Conservation (phyloP, 2,329 filamentous ascomycete species). For the Trichoderma atroviride region DNA sequence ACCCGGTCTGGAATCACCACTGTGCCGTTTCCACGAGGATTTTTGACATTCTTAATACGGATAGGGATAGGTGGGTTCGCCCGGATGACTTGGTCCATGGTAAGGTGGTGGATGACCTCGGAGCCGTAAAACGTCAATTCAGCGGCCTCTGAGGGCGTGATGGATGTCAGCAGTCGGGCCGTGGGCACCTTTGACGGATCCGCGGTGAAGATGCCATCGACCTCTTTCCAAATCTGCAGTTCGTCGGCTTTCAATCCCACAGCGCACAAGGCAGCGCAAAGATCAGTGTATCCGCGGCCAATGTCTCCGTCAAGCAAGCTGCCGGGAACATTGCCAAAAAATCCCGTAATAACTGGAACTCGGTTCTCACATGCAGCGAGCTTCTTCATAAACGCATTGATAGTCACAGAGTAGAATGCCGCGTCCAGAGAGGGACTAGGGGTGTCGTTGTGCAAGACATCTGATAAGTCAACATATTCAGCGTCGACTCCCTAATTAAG, state of each 20-base stretch:
- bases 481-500: slow-evolving; percentile 69
- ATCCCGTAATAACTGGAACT: slow-evolving; percentile 84
- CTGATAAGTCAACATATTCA: slow-evolving; percentile 86
- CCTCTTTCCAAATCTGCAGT: slow-evolving; percentile 98
- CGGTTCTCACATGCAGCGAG: slow-evolving; percentile 66
- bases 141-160: slow-evolving; percentile 92
- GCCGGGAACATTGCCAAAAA: slow-evolving; percentile 91
- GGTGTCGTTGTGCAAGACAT: slow-evolving; percentile 71
- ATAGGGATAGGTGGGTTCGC: slow-evolving; percentile 79
- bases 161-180: slow-evolving; percentile 81
- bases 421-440: slow-evolving; percentile 59
- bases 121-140: slow-evolving; percentile 94
- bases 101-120: slow-evolving; percentile 97
- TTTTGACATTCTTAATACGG: slow-evolving; percentile 91
- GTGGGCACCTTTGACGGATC: slow-evolving; percentile 92
- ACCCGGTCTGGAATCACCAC: slow-evolving; percentile 77
- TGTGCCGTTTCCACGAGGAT: slow-evolving; percentile 76
- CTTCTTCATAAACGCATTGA: slow-evolving; percentile 63
- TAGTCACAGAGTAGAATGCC: slow-evolving; percentile 69
- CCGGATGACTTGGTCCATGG: slow-evolving; percentile 94
- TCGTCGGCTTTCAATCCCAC: slow-evolving; percentile 86
- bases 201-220: slow-evolving; percentile 86
- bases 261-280: slow-evolving; percentile 89
- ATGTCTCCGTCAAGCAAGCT: slow-evolving; percentile 86
- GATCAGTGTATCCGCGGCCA: slow-evolving; percentile 92